Evolutionary conservation across 495 filamentous ascomycete genomes (phyloP).

Genomic region (Aspergillus avenaceus): DNA sequence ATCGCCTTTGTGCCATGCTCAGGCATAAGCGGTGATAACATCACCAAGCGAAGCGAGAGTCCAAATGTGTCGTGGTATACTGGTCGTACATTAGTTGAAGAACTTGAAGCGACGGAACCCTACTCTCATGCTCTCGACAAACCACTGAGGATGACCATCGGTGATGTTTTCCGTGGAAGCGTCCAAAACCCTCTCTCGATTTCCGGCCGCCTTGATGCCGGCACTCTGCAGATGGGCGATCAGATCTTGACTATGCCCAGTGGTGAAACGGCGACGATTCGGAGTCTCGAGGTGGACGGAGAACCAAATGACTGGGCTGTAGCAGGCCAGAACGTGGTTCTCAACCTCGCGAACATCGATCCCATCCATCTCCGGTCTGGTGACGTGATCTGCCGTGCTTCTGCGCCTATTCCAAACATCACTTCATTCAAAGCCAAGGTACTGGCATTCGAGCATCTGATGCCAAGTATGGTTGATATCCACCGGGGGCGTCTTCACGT

Average conservation of each 20-base stretch:
- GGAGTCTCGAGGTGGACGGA: conserved; percentile 69
- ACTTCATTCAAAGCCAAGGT: conserved; percentile 75
- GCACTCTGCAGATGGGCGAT: conserved; percentile 80
- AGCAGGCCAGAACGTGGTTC: conserved; percentile 82
- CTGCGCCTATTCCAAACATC: conserved; percentile 61
- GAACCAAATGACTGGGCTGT: conserved; percentile 83
- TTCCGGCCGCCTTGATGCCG: conserved; percentile 81
- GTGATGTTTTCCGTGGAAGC: conserved; percentile 76
- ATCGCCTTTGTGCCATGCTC: conserved; percentile 85
- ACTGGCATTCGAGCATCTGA: conserved; percentile 81
- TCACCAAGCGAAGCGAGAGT: conserved; percentile 57
- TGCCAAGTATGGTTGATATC: conserved; percentile 84
- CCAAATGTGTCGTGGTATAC: conserved; percentile 69
- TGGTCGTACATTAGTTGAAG: conserved; percentile 73
- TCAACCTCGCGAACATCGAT: conserved; percentile 86
- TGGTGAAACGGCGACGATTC: conserved; percentile 72
- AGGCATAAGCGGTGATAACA: conserved; percentile 82
- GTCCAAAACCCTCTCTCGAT: conserved; percentile 71
- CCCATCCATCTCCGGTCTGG: conserved; percentile 74
- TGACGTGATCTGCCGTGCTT: conserved; percentile 74
- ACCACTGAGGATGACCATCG: conserved; percentile 79
- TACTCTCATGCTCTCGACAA: conserved; percentile 65
- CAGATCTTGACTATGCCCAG: conserved; percentile 73
- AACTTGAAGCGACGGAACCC: conserved; percentile 76
- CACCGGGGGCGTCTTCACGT: conserved; percentile 80